Base-by-base conservation (phyloP, 2,329 filamentous ascomycete genomes). In the Atkinsonella texensis region DNA sequence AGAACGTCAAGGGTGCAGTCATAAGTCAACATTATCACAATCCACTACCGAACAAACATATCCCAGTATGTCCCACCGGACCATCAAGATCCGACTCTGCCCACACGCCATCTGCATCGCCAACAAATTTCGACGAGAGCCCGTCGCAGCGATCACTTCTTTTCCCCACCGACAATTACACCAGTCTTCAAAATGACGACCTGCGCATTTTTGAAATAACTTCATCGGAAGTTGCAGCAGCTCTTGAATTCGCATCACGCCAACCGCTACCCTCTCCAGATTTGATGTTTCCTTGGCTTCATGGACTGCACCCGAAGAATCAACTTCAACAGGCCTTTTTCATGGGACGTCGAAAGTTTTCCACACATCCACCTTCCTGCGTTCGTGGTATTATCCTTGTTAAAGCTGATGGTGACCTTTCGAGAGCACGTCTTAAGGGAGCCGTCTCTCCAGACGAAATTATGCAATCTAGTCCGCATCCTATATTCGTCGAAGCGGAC, bases 261-360 rank as follows among this genome's bases (percentile, higher is more conserved):
- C 89, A 95, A 62, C 85, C 89, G 1, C 74, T 97, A 23, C 91
- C 93, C 7, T 83, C 91, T 52, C 83, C 93, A 0, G 80, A 84
- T n/a, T 76, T 83, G 54, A 87, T 97, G 55, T 98, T 97, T 62
- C 93, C 93, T 2, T 98, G 93, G 93, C 75, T 96, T 23, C 93
- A 98, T 69, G 93, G 93, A 23, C 72, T 97, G 41, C 90, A 97
- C 62, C 84, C 87, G 0, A 81, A 85, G 55, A 98, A 98, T 63
- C 83, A 88, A 54, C 78, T 95, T 50, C 93, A 98, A 63, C 78
- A 93, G 55, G 80, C 86, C 7, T 97, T 96, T 72, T 97, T 98
- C 66, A 81, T 84, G 49, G 83, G 86, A 28, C 80, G 88, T 55
- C 84, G 84, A 61, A 85, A 83, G 54, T 74, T 79, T n/a, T 69